Evolutionary conservation across 2,329 filamentous ascomycete genomes (phyloP), one percentile per base, ranked within the genome.

Genomic region (Acrocalymma vagum): DNA sequence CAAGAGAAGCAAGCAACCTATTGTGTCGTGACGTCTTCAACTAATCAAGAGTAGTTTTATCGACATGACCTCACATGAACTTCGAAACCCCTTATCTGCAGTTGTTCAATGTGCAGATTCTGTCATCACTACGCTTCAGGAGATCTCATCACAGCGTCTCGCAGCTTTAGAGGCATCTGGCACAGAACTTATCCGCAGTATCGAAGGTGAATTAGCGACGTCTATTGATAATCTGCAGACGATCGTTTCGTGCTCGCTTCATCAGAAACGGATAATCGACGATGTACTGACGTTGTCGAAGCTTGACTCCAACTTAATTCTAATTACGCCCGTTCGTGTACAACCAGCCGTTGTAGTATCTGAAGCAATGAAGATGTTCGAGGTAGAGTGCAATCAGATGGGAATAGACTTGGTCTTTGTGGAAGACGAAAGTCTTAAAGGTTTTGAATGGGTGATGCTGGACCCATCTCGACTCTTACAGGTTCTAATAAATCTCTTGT

Each of bases 21-120:
- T 14, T 15, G 13, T 17, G 6, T 17, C 10, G 10, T n/a, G 9
- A 9, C 3, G 10, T 5, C 17, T 11, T 6, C 20, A 8, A 25
- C 45, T 60, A 13, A 63, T 33, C 2, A 3, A 8, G 3, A 9
- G 2, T 13, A 63, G 60, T 27, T 63, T 63, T 29, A 62, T 63
- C 14, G 60, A 63, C 15, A 63, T 63, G 60, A 58, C 53, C 4
- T 66, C 59, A 6, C 71, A 74, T 43, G 72, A 75, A 49, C 67
- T 42, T 14, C 53, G 60, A 3, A 64, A 62, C 25, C 59, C 59
- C 6, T 35, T 64, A 6, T 65, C 58, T 8, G 72, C 72, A 1
- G 69, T 75, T 7, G 45, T 75, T 14, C 72, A 74, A 41, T 70
- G 65, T 37, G 72, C 73, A 1, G 72, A 75, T 27, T 68, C 67